phyloP scores from a whole-genome alignment of 139 green algal genomes.

The Helicosporidium sp. region DNA sequence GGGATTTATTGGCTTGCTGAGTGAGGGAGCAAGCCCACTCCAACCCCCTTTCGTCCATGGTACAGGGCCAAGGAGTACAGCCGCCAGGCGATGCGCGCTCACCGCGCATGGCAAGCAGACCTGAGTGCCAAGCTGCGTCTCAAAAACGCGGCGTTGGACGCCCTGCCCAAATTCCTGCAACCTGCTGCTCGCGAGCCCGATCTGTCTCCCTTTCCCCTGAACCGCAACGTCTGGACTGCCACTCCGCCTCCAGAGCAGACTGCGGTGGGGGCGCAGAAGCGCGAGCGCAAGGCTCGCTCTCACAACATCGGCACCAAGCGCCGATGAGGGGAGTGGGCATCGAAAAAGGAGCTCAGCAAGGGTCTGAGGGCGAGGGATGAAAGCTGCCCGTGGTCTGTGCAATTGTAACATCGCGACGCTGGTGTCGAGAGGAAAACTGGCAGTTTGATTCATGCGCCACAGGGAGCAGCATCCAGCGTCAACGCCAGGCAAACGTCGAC shows the following conservation, averaged over 20 bases:
- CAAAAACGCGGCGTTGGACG: conserved; percentile 22
- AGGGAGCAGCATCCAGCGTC: too few species aligned
- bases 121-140: conserved; percentile 22
- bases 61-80: conserved; percentile 25
- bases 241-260: conserved; percentile 22
- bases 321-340: background rate
- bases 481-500: too few species aligned
- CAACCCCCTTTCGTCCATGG: background rate
- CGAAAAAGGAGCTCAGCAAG: too few species aligned
- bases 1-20: background rate
- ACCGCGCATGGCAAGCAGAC: conserved; percentile 26
- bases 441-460: too few species aligned
- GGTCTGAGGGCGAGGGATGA: too few species aligned
- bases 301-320: conserved; percentile 12
- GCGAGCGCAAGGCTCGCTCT: background rate
- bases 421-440: too few species aligned
- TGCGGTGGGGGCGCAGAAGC: background rate
- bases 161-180: conserved; percentile 17
- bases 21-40: conserved; percentile 3
- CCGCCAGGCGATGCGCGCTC: conserved; percentile 19
- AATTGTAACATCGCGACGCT: background rate
- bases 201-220: conserved; percentile 12
- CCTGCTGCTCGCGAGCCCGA: conserved; percentile 15
- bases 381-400: background rate
- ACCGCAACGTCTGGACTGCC: conserved; percentile 17